Evolutionary conservation across 768 basidiomycete genomes (phyloP), one percentile per base, ranked within the genome.

Genomic region (Tubosaeta sp.): DNA sequence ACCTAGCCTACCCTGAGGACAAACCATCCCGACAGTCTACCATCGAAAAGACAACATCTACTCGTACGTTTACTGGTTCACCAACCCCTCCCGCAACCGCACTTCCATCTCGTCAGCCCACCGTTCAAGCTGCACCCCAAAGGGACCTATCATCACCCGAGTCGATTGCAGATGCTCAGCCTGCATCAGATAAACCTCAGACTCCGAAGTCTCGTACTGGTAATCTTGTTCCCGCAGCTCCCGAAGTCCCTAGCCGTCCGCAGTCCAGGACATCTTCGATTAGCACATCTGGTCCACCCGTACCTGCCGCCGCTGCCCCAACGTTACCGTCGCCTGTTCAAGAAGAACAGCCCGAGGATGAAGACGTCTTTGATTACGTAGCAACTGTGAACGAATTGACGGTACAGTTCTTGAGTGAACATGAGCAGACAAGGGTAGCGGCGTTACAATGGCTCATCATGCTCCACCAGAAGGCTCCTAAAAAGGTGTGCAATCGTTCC

Each of bases 361-460:
- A 71, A 16, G 93, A 95, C 65, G 77, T 80, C 3, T 92, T 99
- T 61, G 92, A 97, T 65, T 97, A 97, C 61, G 88, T 91, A 58
- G 81, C 85, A 17, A 97, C 93, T 0, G 95, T 99, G 47, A 91
- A 90, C 63, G 91, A 89, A 46, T 70, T 99, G 57, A 97, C 93
- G 5, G 75, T 97, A 46, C 94, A 97, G 59, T 95, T 99, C 66
- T 65, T 97, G 70, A 94, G 90, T 69, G 95, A 99, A 70, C 93
- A 91, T 59, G 95, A 97, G 65, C 94, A 97, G 64, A 98, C 97
- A 0, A 76, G 95, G 45, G 91, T 98, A 6, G 93, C 94, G 26
- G 94, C 95, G 3, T 69, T 99, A 60, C 95, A 95, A 71, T 99
- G 97, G 97, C 74, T 99, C 35, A 85, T 97, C 51, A 99, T 99